phyloP scores from a whole-genome alignment of 148 eudicot species.

The Gaultheria prostrata region DNA sequence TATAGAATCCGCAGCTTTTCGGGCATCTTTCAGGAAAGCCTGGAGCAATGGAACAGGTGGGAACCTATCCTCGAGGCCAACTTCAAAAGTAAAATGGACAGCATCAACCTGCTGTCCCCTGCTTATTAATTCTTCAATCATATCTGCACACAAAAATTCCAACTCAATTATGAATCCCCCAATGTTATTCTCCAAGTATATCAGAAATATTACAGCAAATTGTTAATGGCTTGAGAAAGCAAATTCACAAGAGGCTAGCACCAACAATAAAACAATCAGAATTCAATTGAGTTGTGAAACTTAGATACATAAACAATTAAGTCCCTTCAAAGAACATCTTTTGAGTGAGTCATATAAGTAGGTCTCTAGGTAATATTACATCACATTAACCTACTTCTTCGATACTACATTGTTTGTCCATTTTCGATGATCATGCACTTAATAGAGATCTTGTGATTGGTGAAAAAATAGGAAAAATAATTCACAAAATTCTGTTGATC shows the following conservation, averaged over 20 bases:
- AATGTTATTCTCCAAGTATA: not conserved
- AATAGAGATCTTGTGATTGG: not conserved
- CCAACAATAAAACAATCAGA: not conserved
- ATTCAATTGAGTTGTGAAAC: not conserved
- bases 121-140: conserved; percentile 90
- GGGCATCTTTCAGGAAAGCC: conserved; percentile 90
- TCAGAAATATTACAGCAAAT: not conserved
- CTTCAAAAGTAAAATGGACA: conserved; percentile 83
- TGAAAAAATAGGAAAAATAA: not conserved
- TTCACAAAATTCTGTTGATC: not conserved
- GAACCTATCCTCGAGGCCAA: conserved; percentile 75
- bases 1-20: conserved; percentile 73
- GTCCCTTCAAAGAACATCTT: not conserved
- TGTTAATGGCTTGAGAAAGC: not conserved
- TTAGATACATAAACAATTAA: not conserved
- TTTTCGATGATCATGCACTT: not conserved
- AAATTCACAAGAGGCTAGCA: not conserved
- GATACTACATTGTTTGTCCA: not conserved
- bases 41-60: conserved; percentile 82
- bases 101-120: conserved; percentile 98
- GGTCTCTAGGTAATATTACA: not conserved
- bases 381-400: not conserved
- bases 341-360: not conserved
- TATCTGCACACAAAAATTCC: conserved; percentile 39
- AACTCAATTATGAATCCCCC: not conserved